Percentiles rank a stretch among this genome's conserved stretches.
Evolutionary conservation across 2,329 filamentous ascomycete genomes (phyloP).

Genomic region (Microsporum canis): DNA sequence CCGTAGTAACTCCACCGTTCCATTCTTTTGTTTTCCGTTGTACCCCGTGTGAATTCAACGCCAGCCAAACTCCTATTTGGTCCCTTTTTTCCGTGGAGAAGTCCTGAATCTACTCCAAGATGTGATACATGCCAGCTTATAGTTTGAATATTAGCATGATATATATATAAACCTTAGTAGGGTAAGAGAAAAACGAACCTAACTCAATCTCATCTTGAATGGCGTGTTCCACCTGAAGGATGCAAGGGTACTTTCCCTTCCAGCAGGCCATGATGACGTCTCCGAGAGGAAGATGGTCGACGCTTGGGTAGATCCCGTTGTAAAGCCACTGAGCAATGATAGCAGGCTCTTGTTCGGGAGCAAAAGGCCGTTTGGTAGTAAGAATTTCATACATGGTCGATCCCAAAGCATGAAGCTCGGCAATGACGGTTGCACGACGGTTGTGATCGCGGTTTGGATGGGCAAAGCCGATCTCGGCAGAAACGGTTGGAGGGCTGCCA

Average conservation of each 20-base stretch:
- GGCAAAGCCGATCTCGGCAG: neutral
- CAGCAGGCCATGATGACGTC: slow-evolving; percentile 8
- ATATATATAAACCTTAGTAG: neutral
- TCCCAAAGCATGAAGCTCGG: slow-evolving; percentile 7
- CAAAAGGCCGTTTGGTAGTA: slow-evolving; percentile 4
- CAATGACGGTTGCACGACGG: neutral
- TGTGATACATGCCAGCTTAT: neutral
- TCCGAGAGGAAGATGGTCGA: slow-evolving; percentile 6
- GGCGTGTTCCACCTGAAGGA: neutral
- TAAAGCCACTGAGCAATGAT: neutral
- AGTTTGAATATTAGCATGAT: neutral
- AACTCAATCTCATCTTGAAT: neutral
- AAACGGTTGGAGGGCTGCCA: neutral
- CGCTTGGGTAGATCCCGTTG: slow-evolving; percentile 1
- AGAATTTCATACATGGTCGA: slow-evolving; percentile 11
- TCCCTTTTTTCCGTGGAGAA: too few species aligned
- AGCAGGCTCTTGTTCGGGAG: neutral
- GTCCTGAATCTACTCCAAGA: neutral
- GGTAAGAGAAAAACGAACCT: neutral
- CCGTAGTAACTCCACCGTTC: neutral
- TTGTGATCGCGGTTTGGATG: slow-evolving; percentile 4
- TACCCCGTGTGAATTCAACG: neutral
- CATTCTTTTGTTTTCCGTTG: neutral
- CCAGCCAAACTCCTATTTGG: neutral
- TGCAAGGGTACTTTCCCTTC: slow-evolving; percentile 7